Evolutionary conservation across 2,329 filamentous ascomycete species (phyloP).

Genomic region (Fusarium nisikadoi): DNA sequence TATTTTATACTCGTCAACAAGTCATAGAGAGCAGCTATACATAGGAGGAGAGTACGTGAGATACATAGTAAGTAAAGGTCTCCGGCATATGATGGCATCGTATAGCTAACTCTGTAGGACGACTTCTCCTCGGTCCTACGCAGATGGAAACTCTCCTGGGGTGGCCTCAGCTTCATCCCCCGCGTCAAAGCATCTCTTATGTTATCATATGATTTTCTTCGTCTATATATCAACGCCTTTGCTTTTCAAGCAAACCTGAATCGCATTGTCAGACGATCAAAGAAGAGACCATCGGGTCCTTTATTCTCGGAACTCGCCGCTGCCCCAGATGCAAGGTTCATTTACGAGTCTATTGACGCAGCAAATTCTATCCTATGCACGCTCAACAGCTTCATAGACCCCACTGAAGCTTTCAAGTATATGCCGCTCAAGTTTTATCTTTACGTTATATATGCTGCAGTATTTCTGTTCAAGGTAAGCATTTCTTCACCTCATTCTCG

Average conservation of each 20-base stretch:
- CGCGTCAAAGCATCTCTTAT: conserved; percentile 74
- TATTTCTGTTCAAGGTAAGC: conserved; percentile 71
- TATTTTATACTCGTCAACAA: conserved; percentile 76
- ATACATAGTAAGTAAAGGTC: conserved; percentile 61
- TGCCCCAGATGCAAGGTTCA: conserved; percentile 72
- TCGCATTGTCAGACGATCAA: conserved; percentile 52
- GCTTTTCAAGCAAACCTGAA: conserved; percentile 77
- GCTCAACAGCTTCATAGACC: conserved; percentile 68
- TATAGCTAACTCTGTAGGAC: conserved; percentile 53
- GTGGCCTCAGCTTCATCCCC: conserved; percentile 70
- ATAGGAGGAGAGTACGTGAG: conserved; percentile 78
- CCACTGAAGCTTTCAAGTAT: conserved; percentile 67
- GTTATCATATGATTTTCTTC: conserved; percentile 77
- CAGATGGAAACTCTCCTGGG: conserved; percentile 78
- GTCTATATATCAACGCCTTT: conserved; percentile 79
- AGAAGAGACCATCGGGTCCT: conserved; percentile 48
- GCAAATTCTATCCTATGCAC: conserved; percentile 70
- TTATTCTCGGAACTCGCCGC: conserved; percentile 66
- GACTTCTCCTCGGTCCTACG: conserved; percentile 76
- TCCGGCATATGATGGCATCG: rapidly evolving
- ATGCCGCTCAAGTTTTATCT: conserved; percentile 74
- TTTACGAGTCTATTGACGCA: conserved; percentile 73
- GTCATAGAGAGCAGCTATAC: conserved; percentile 75
- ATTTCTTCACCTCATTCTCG: rapidly evolving
- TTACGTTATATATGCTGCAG: conserved; percentile 70